These are phyloP conservation scores for Vitis labrusca DNA, from an alignment of 164 flowering plant species.

Conservation along the genomic window DNA sequence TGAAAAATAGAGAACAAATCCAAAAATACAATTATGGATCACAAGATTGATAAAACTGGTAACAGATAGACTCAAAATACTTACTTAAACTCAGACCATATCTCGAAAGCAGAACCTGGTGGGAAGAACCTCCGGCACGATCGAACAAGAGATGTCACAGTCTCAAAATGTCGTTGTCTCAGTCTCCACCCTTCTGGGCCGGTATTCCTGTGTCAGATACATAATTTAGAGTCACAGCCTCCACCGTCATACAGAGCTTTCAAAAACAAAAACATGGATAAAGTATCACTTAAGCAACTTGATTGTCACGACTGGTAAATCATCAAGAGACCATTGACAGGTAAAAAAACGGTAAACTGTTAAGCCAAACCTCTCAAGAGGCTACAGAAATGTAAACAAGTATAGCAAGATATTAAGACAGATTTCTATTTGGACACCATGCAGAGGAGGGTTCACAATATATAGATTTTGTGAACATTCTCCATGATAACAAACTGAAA, in stretches of 20 bases:
- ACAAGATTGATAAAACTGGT: slow-evolving; percentile 1
- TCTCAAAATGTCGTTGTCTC: slow-evolving; percentile 92
- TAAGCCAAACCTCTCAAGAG: not conserved
- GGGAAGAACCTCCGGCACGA: slow-evolving; percentile 85
- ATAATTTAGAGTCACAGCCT: not conserved
- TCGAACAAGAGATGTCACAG: slow-evolving; percentile 80
- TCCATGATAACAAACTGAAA: not conserved
- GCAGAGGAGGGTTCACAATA: not conserved
- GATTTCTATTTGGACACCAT: not conserved
- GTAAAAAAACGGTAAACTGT: not conserved
- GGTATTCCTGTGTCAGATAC: slow-evolving; percentile 52
- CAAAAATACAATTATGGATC: not conserved
- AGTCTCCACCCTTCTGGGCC: slow-evolving; percentile 99
- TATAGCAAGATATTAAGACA: not conserved
- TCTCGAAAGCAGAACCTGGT: slow-evolving; percentile 87
- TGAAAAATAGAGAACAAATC: not conserved
- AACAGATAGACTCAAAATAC: slow-evolving; percentile 7
- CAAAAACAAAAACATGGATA: not conserved
- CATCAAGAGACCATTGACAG: not conserved
- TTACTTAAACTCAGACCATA: slow-evolving; percentile 95
- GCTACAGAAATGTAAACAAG: not conserved
- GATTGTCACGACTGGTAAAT: not conserved
- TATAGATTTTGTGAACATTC: not conserved
- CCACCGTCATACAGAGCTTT: slow-evolving; percentile 2
- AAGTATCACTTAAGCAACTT: not conserved